Conservation (phyloP, 148 eudicot genomes). For the Polygonum aviculare region DNA sequence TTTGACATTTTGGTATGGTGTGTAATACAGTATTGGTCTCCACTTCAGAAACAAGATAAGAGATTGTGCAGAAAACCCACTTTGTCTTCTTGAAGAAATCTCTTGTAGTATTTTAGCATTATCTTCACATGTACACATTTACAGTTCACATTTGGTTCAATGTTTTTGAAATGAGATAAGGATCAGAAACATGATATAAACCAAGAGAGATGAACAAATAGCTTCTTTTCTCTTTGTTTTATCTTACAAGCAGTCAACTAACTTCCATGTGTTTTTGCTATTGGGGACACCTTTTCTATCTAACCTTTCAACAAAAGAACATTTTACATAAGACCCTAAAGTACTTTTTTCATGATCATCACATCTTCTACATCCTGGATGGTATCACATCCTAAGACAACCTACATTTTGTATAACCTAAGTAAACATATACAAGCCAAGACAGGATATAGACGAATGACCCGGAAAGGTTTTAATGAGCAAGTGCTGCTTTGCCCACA, state of each 20-base stretch:
- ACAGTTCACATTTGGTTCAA: background rate
- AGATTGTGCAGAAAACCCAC: background rate
- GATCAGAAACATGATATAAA: background rate
- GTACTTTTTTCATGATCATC: background rate
- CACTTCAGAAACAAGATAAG: background rate
- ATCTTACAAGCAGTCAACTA: background rate
- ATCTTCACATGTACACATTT: background rate
- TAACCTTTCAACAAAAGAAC: background rate
- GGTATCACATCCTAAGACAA: background rate
- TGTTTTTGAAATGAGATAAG: background rate
- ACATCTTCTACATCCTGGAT: background rate
- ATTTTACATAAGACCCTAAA: background rate
- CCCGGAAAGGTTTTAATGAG: slow-evolving; percentile 9
- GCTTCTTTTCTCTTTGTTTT: background rate
- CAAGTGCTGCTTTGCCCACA: slow-evolving; percentile 8
- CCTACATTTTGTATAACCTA: background rate
- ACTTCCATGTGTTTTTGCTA: background rate
- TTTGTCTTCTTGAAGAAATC: background rate
- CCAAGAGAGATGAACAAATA: background rate
- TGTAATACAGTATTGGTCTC: background rate
- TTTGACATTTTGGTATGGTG: background rate
- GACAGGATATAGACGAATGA: background rate
- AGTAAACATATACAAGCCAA: background rate
- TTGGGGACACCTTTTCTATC: background rate
- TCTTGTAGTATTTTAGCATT: background rate